These are phyloP conservation scores for Penicillium sp. DNA, from an alignment of 2,329 filamentous ascomycete genomes.

Conservation along the genomic window DNA sequence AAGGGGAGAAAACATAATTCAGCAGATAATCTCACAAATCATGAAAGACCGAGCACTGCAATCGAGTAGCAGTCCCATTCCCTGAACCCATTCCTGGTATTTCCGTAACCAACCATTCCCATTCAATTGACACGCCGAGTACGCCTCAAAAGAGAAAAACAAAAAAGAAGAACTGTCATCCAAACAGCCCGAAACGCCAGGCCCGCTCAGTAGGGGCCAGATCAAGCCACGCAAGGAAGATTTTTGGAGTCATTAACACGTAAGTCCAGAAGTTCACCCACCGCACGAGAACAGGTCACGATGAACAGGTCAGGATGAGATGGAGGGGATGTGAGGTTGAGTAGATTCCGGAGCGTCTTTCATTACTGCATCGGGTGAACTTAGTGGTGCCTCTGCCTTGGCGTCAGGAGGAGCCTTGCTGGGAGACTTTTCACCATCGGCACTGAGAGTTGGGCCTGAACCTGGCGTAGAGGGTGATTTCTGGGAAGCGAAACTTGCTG, in stretches of 20 bases:
- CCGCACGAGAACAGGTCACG: background rate
- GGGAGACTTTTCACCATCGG: conserved; percentile 8
- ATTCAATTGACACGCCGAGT: conserved; percentile 14
- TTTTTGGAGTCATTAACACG: conserved; percentile 25
- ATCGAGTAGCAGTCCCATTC: conserved; percentile 1
- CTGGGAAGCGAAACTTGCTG: conserved; percentile 22
- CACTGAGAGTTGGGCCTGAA: conserved; percentile 13
- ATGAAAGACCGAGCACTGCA: conserved; percentile 10
- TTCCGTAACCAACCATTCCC: conserved; percentile 15
- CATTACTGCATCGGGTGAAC: conserved; percentile 30
- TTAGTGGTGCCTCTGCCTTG: conserved; percentile 20
- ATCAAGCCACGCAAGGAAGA: conserved; percentile 22
- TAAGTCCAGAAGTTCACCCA: conserved; percentile 16
- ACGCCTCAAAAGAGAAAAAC: conserved; percentile 14
- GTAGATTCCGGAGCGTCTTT: conserved; percentile 32
- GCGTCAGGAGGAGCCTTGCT: conserved; percentile 16
- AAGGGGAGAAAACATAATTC: conserved; percentile 14
- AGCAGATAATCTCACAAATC: conserved; percentile 19
- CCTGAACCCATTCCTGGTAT: conserved; percentile 19
- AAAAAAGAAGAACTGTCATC: conserved; percentile 12
- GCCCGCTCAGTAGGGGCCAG: conserved; percentile 9
- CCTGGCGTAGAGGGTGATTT: conserved; percentile 21
- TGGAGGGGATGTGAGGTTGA: conserved; percentile 28
- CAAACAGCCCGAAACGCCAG: conserved; percentile 21
- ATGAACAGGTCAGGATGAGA: conserved; percentile 22